Base-by-base conservation (phyloP, 768 basidiomycete genomes). In the Kondoa subrosea region DNA sequence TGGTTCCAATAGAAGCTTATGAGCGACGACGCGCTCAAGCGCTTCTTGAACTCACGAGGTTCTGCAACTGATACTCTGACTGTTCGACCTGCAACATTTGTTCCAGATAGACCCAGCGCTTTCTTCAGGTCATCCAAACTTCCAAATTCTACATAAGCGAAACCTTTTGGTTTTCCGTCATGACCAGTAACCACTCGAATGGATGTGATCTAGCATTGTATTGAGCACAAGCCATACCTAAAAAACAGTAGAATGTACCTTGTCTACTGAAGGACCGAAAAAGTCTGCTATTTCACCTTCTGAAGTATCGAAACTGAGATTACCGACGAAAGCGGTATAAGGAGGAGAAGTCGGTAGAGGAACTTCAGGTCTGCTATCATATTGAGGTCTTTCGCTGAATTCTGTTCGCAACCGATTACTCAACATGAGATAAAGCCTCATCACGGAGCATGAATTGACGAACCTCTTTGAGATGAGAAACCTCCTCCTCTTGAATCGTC, bases 141-240 rank as follows among this genome's bases (percentile, higher is more conserved):
- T n/a, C 81, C 82, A 74, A 97, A 97, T 76, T 99, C 95, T 68
- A 96, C 85, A 76, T 99, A 97, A 34, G 93, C 95, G 78, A 96
- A 97, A 0, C 95, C 95, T 77, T 96, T 96, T 25, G 92, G 89
- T 76, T 90, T 91, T 62, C 92, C 91, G 65, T 92, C 91, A 68
- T 84, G 82, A 73, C 92, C 92, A 75, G 83, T 86, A 77, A 97
- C 93, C 69, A 97, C 88, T 80, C 96, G 92, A 71, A 90, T 83
- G 25, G 85, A 85, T 76, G 87, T 87, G 70, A 85, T 82, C 87
- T 89, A 74, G 26, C 67, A 33, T 17, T 62, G 65, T 57, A 57
- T 32, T 32, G 21, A 14, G 34, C 56, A 27, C 64, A 27, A 61
- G 60, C 59, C 68, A n/a, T 32, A 4, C 8, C 31, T 0, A 72